These are phyloP conservation scores for Termitomyces bulborhizus DNA, from an alignment of 768 basidiomycete species.

Conservation along the genomic window DNA sequence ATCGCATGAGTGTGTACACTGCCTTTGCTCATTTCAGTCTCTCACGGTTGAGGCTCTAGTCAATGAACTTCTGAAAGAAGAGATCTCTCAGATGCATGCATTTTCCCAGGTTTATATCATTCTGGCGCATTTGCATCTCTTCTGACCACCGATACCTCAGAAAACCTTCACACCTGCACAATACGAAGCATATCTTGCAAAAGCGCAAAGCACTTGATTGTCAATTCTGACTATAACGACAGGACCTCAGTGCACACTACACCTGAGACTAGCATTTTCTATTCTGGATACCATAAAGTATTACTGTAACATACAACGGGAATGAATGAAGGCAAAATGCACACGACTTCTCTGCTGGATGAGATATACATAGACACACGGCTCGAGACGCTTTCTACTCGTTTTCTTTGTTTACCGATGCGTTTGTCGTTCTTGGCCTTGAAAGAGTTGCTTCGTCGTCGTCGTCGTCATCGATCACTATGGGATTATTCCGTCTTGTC, in stretches of 20 bases:
- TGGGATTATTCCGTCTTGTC: not conserved
- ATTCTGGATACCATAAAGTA: not conserved
- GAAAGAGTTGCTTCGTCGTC: not conserved
- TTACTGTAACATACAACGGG: not conserved
- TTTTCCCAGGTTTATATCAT: slow-evolving; percentile 70
- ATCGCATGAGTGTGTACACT: slow-evolving; percentile 51
- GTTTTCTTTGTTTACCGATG: slow-evolving; percentile 13
- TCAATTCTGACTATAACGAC: not conserved
- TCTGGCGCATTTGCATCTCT: not conserved
- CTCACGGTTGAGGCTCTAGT: slow-evolving; percentile 34
- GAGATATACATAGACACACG: not conserved
- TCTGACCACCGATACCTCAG: slow-evolving; percentile 25
- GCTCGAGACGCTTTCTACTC: not conserved
- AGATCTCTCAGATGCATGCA: slow-evolving; percentile 80
- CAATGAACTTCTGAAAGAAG: slow-evolving; percentile 65
- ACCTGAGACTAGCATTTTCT: not conserved
- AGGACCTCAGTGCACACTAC: not conserved
- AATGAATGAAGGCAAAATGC: not conserved
- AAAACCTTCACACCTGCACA: slow-evolving; percentile 72
- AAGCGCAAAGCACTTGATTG: slow-evolving; percentile 1
- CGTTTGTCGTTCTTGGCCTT: slow-evolving; percentile 1
- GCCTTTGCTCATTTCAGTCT: not conserved
- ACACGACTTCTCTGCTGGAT: not conserved
- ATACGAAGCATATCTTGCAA: slow-evolving; percentile 35
- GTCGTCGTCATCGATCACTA: slow-evolving; percentile 2